These are phyloP conservation scores for Hirschioporus abietinus DNA, from an alignment of 768 basidiomycete species.

Conservation along the genomic window DNA sequence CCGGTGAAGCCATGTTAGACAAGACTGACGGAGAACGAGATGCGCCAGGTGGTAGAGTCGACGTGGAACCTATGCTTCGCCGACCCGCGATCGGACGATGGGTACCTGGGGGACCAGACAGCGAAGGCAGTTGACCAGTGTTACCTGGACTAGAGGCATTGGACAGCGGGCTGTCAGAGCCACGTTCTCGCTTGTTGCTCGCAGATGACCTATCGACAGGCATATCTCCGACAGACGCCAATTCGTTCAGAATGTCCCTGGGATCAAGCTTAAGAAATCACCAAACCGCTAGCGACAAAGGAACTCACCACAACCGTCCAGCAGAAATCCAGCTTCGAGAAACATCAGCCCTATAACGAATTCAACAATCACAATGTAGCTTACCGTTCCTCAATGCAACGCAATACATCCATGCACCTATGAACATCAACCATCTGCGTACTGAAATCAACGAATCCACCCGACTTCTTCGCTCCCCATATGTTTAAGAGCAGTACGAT, in stretches of 20 bases:
- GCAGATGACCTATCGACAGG: constrained; percentile 55
- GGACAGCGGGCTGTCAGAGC: constrained; percentile 42
- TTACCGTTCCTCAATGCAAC: constrained; percentile 29
- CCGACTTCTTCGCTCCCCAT: constrained; percentile 52
- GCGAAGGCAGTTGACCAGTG: neutral
- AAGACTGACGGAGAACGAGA: neutral
- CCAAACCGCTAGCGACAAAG: neutral
- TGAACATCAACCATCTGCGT: constrained; percentile 57
- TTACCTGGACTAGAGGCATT: constrained; percentile 3
- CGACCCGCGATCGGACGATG: neutral
- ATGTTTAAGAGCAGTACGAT: constrained; percentile 62
- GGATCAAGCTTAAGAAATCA: neutral
- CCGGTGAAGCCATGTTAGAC: neutral
- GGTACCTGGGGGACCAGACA: neutral
- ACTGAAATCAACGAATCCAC: constrained; percentile 37
- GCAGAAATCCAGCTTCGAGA: constrained; percentile 39
- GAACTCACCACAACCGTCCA: constrained; percentile 42
- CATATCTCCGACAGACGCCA: constrained; percentile 66
- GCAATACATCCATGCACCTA: constrained; percentile 49
- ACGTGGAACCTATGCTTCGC: neutral
- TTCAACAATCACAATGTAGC: constrained; percentile 10
- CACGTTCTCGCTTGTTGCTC: constrained; percentile 59
- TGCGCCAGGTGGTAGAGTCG: neutral
- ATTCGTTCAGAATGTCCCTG: constrained; percentile 71
- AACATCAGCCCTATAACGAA: constrained; percentile 1